phyloP scores from a whole-genome alignment of 306 rosid species.

The Corylus americana region DNA sequence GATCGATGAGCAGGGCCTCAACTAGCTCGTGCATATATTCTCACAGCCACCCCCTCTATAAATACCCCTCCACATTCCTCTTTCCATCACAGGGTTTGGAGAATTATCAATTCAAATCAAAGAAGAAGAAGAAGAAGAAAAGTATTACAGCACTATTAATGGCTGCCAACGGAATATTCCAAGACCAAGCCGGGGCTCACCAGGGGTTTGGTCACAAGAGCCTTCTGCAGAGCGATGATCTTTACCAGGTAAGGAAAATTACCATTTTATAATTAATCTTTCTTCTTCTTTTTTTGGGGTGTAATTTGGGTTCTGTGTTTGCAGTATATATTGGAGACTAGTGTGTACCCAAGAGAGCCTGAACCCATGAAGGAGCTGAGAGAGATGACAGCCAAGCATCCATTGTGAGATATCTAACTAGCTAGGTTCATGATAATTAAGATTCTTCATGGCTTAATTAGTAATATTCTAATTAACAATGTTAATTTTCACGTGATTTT shows the following conservation, averaged over 20 bases:
- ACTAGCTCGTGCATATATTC: conserved; percentile 25
- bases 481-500: neutral
- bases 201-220: conserved; percentile 98
- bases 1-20: no score
- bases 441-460: no score
- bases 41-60: conserved; percentile 35
- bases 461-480: no score
- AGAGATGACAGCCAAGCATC: conserved; percentile 87
- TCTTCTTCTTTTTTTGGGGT: neutral
- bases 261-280: no score
- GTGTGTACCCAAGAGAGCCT: conserved; percentile 89
- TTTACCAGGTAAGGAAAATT: conserved; percentile 49
- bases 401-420: conserved; percentile 43
- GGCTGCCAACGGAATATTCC: conserved; percentile 62
- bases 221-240: conserved; percentile 91
- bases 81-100: neutral
- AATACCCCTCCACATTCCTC: conserved; percentile 4
- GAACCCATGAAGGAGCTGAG: conserved; percentile 90
- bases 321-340: conserved; percentile 80
- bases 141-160: conserved; percentile 30
- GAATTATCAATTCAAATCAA: no score
- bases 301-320: conserved; percentile 7
- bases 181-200: conserved; percentile 66
- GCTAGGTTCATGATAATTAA: neutral
- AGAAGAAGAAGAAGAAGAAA: no score